These are phyloP conservation scores for Eutrema heterophyllum DNA, from an alignment of 345 rosid species.

Conservation along the genomic window DNA sequence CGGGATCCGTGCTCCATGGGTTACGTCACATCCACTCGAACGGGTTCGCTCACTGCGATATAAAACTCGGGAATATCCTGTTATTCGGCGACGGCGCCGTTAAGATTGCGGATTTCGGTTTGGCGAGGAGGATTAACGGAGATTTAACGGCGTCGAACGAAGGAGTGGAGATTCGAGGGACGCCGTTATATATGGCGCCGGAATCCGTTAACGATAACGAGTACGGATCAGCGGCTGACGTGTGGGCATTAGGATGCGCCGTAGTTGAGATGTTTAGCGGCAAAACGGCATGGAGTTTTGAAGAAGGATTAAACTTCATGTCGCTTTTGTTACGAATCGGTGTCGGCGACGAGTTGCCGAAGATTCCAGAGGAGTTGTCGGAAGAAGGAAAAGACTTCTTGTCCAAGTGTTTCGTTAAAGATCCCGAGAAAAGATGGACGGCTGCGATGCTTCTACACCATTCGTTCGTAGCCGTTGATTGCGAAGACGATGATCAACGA, in stretches of 20 bases:
- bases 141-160: conserved; percentile 13
- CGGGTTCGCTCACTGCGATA: conserved; percentile 69
- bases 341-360: conserved; percentile 48
- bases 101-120: conserved; percentile 75
- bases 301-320: conserved; percentile 24
- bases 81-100: conserved; percentile 38
- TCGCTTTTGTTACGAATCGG: conserved; percentile 54
- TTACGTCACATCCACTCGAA: conserved; percentile 49
- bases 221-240: conserved; percentile 59
- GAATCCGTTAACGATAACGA: conserved; percentile 57
- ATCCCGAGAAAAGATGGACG: conserved; percentile 60
- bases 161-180: conserved; percentile 50
- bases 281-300: conserved; percentile 52
- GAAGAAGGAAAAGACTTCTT: conserved; percentile 71
- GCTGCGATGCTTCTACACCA: conserved; percentile 76
- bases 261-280: conserved; percentile 78
- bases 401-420: conserved; percentile 49
- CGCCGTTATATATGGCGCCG: conserved; percentile 75
- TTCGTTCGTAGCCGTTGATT: conserved; percentile 45
- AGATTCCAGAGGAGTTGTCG: conserved; percentile 48
- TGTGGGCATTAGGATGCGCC: conserved; percentile 88
- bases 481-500: neutral
- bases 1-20: conserved; percentile 53
- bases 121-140: conserved; percentile 40
- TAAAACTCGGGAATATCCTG: conserved; percentile 57